Evolutionary conservation across 768 basidiomycete species (phyloP), one percentile per base, ranked within the genome.

Genomic region (Mrakia hoshinonis): DNA sequence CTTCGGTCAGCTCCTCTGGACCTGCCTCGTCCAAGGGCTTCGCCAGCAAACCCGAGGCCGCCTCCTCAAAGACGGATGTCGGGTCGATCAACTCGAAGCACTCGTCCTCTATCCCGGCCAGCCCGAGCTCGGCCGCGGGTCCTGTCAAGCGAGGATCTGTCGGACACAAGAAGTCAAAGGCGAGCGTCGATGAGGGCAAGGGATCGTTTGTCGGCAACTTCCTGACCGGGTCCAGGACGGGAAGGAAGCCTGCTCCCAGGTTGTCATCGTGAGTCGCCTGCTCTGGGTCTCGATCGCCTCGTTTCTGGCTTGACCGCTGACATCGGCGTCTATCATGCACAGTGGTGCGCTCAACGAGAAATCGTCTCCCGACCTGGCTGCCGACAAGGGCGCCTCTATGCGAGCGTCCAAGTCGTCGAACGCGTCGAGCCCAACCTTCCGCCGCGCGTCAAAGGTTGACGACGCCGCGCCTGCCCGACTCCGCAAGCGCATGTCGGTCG

Each of bases 201-300:
- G 92, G 91, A 76, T 86, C 95, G 76, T 95, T 96, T 76, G 90
- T 89, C 18, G 84, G 83, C 1, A 67, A 51, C 49, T 63, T 68
- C 43, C 36, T 73, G 47, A 20, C 34, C 1, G 67, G 67, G 20
- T 29, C 24, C 12, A 61, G 65, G 58, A 68, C 36, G 29, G 66
- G 67, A 3, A 67, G 72, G 31, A 73, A 73, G 31, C 72, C 72
- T 0, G 72, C 72, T 1, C 72, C 72, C 12, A 67, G 72, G 20
- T 29, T 64, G 43, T 61, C 65, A 7, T 39, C 43, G 72, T 73
- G 63, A 67, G 72, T 55, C 18, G 6, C 54, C 22, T 5, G 1
- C n/a, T 34, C 38, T 34, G n/a, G 4, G 26, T 2, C 7, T 20
- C 43, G 18, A 7, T 34, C 11, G 3, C 13, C n/a, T n/a, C n/a